Base-by-base conservation (phyloP, 1,139 yeast species). In the Lodderomyces beijingensis region DNA sequence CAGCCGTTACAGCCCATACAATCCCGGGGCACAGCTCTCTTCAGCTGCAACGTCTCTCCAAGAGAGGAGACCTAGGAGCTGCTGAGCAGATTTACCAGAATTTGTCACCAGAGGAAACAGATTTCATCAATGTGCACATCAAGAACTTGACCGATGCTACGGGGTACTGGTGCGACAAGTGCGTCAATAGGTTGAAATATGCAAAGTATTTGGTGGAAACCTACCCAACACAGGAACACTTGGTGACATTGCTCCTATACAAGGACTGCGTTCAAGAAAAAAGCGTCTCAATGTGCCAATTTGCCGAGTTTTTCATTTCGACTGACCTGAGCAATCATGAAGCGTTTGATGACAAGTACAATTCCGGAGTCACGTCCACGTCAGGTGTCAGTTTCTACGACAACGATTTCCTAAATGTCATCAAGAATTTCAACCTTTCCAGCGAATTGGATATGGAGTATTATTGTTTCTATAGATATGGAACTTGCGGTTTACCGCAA, bases 321-420 rank as follows among this genome's bases (percentile, higher is more conserved):
- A 65, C 71, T 27, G 54, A 58, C 25, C 43, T 57, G 24, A 36
- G 51, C 25, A 44, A 49, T 31, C 35, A 39, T 14, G 46, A 46
- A 18, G 33, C 34, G 7, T 49, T 48, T 23, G 44, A 42, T 17
- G 38, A 43, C 12, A 38, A 44, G n/a, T 48, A 36, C 30, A 47
- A 53, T 28, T 48, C 59, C 2, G 62, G 60, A 5, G 42, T 51
- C 13, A 47, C 59, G 11, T 36, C 49, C 12, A 31, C 30, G 16
- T 30, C 28, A n/a, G 52, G 59, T 27, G 49, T 65, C 28, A 55
- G 58, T 40, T 59, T 65, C 38, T 61, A 45, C 32, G 70, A 65
- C 44, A 65, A 62, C 37, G 71, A 65, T 35, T 65, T 61, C 42
- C 46, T 61, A 34, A 61, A 61, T 32, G 53, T 65, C 55, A 43